phyloP scores from a whole-genome alignment of 2,329 filamentous ascomycete species.

The Ascochyta lentis region DNA sequence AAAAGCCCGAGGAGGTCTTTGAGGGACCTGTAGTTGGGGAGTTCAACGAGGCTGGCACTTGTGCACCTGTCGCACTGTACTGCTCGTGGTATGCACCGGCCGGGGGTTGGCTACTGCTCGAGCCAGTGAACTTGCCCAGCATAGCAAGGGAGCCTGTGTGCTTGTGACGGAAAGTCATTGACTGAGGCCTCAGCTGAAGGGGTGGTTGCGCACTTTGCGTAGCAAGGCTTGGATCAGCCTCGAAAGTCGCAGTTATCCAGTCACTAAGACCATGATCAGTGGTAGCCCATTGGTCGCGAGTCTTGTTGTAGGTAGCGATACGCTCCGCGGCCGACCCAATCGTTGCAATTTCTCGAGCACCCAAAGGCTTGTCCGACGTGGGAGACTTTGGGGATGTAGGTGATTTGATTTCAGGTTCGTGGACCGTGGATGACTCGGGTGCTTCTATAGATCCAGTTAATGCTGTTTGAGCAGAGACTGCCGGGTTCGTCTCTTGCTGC shows the following conservation, averaged over 20 bases:
- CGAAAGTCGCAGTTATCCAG: conserved; percentile 62
- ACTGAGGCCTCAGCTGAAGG: conserved; percentile 32
- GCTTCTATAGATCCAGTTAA: conserved; percentile 16
- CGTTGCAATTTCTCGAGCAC: conserved; percentile 79
- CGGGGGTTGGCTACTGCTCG: conserved; percentile 25
- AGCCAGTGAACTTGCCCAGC: conserved; percentile 44
- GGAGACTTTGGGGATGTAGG: conserved; percentile 24
- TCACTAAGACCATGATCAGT: conserved; percentile 76
- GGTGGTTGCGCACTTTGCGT: conserved; percentile 22
- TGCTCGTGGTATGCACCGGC: conserved; percentile 24
- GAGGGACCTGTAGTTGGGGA: conserved; percentile 30
- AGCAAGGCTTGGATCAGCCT: conserved; percentile 61
- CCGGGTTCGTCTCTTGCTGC: conserved; percentile 17
- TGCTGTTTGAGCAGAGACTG: conserved; percentile 16
- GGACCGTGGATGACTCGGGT: conserved; percentile 21
- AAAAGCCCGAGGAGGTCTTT: conserved; percentile 25
- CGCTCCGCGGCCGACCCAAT: conserved; percentile 71
- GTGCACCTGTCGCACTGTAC: conserved; percentile 30
- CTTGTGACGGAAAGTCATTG: conserved; percentile 44
- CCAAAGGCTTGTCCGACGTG: conserved; percentile 50
- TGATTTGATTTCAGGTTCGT: conserved; percentile 29
- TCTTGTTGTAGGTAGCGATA: conserved; percentile 75
- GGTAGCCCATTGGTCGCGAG: conserved; percentile 71
- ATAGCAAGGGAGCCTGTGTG: conserved; percentile 45
- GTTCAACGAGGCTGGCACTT: conserved; percentile 35